These are phyloP conservation scores for Penicillium manginii DNA, from an alignment of 495 filamentous ascomycete species.

Conservation along the genomic window DNA sequence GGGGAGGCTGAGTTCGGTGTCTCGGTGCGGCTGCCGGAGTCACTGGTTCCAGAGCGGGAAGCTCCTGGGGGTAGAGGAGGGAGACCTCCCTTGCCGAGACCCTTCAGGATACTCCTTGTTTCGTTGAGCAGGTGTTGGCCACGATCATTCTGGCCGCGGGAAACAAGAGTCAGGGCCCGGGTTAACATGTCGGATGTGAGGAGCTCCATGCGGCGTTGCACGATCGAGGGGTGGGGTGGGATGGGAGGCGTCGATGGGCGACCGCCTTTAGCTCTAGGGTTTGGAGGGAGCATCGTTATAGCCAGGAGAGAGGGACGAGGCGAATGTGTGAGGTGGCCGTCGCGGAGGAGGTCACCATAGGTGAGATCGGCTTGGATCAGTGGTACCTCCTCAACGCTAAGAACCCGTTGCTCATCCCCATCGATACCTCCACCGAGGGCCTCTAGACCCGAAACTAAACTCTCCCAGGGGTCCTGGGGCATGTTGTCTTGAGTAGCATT, in stretches of 20 bases:
- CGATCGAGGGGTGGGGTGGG: constrained; percentile 91
- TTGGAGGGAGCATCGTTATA: constrained; percentile 94
- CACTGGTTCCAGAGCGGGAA: constrained; percentile 38
- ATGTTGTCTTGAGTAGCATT: constrained; percentile 81
- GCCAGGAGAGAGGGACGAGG: constrained; percentile 91
- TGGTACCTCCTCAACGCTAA: constrained; percentile 93
- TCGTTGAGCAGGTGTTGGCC: constrained; percentile 90
- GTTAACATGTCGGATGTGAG: constrained; percentile 98
- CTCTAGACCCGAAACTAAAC: constrained; percentile 92
- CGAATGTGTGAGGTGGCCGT: constrained; percentile 84
- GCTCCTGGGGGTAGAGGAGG: constrained; percentile 77
- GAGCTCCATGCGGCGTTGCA: constrained; percentile 96
- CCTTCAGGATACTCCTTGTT: constrained; percentile 93
- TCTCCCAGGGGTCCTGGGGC: constrained; percentile 96
- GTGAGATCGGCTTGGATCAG: constrained; percentile 93
- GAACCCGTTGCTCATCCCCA: constrained; percentile 78
- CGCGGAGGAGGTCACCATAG: constrained; percentile 92
- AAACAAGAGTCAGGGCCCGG: constrained; percentile 86
- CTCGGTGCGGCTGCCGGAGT: constrained; percentile 40
- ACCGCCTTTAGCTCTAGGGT: constrained; percentile 61
- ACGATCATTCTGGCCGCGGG: constrained; percentile 88
- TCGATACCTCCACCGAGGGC: constrained; percentile 91
- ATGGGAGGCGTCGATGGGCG: constrained; percentile 78
- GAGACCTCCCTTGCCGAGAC: constrained; percentile 91
- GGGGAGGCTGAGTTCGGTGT: constrained; percentile 46